Evolutionary conservation across 495 filamentous ascomycete genomes (phyloP), one percentile per base, ranked within the genome.

Genomic region (Penicillium coprophilum): DNA sequence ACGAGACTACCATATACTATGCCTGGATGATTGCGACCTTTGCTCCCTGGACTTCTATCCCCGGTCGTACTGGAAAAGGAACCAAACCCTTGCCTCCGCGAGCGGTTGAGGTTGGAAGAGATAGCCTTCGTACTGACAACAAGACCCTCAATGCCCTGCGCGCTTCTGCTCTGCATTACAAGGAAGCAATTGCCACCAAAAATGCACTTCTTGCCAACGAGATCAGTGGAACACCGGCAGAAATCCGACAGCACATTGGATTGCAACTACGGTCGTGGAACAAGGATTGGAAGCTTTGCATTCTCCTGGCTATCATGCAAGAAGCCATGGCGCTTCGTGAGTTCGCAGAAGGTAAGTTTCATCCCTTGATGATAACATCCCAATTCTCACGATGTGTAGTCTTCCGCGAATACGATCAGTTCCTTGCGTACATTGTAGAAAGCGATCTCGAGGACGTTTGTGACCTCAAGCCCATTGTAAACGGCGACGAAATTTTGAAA

Each of bases 251-350:
- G 61, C 68, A 70, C 5, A 75, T 93, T 21, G 92, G 93, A 3
- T 84, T 92, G 80, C 80, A 79, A 1, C 87, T 98, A 58, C 82
- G 90, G n/a, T 68, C 75, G 6, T 94, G 93, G 89, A 86, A 79
- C 27, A 78, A 81, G 2, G 70, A 87, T 55, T 97, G 94, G 94
- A 80, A 84, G 64, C 74, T 85, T 32, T 89, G 90, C 62, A 79
- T 89, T 3, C 58, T 96, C 31, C 85, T 85, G 63, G 79, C 87
- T 6, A 66, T 96, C 2, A 64, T 96, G 11, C 77, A 86, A 12
- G 89, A 92, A 62, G 71, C 82, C 6, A 76, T 82, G 67, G 68
- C 76, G 15, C 73, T 64, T 52, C 50, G 38, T n/a, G 61, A 71
- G 32, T 64, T 67, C 47, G 38, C 41, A 27, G 52, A 72, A 60